Evolutionary conservation across 495 filamentous ascomycete species (phyloP).

Genomic region (Neurospora sublineolata): DNA sequence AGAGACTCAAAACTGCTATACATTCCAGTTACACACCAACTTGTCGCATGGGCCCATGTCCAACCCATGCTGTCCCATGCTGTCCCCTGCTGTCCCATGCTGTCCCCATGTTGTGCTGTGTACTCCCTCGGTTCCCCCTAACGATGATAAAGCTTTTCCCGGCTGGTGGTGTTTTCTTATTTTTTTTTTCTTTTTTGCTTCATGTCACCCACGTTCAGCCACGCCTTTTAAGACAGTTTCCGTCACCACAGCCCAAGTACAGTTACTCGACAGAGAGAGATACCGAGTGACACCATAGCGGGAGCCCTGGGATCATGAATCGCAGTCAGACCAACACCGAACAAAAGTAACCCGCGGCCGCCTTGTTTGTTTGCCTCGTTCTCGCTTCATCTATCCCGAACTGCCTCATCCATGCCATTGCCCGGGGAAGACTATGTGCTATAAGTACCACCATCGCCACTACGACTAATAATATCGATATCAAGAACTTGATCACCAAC

Average conservation of each 20-base stretch:
- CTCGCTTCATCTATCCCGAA: not conserved
- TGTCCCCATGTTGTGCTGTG: not conserved
- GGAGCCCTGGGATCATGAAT: not conserved
- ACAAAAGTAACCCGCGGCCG: not conserved
- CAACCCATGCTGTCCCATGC: not conserved
- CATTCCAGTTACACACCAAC: not conserved
- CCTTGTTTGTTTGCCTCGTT: not conserved
- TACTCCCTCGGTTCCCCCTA: not conserved
- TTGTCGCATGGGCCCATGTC: not conserved
- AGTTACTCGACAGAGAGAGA: not conserved
- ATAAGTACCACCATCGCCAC: not conserved
- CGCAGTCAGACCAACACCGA: not conserved
- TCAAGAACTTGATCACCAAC: not conserved
- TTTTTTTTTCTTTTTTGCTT: not conserved
- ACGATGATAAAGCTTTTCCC: not conserved
- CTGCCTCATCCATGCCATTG: not conserved
- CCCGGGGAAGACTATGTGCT: not conserved
- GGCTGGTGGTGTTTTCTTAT: not conserved
- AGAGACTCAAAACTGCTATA: not conserved
- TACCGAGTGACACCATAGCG: not conserved
- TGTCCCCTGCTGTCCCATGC: not conserved
- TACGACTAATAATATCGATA: not conserved
- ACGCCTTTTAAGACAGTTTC: not conserved
- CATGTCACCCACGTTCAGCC: not conserved
- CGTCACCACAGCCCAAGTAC: not conserved